Percentiles rank a stretch among this genome's conserved stretches.
phyloP scores from a whole-genome alignment of 2,329 filamentous ascomycete species.

The Trichoderma gracile region DNA sequence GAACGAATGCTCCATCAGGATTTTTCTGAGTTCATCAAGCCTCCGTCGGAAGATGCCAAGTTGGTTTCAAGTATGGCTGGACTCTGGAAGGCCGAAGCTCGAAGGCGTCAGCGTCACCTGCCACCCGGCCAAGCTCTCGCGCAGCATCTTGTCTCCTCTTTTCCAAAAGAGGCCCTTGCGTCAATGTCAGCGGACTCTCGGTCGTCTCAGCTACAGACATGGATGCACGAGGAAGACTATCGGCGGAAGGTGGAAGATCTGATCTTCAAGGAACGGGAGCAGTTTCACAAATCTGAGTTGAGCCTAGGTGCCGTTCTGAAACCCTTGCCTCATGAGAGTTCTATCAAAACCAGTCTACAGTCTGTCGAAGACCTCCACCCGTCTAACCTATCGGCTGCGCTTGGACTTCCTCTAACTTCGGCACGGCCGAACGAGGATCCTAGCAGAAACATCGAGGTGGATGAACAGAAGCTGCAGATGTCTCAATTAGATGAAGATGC shows the following conservation, averaged over 20 bases:
- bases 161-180: conserved; percentile 76
- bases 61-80: conserved; percentile 92
- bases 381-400: conserved; percentile 55
- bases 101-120: conserved; percentile 72
- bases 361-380: conserved; percentile 88
- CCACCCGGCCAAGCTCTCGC: conserved; percentile 56
- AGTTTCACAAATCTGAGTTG: conserved; percentile 42
- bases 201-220: conserved; percentile 70
- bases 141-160: conserved; percentile 63
- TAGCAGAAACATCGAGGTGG: conserved; percentile 58
- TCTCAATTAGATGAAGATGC: conserved; percentile 49
- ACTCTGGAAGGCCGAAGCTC: conserved; percentile 87
- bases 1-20: conserved; percentile 82
- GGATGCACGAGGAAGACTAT: conserved; percentile 91
- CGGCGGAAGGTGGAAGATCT: conserved; percentile 64
- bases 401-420: conserved; percentile 50
- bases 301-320: conserved; percentile 68
- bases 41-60: conserved; percentile 68
- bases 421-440: conserved; percentile 36
- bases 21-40: conserved; percentile 71
- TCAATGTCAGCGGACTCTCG: conserved; percentile 86
- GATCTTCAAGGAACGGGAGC: conserved; percentile 61
- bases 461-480: conserved; percentile 62
- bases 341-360: conserved; percentile 74
- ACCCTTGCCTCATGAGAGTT: conserved; percentile 52